phyloP scores from a whole-genome alignment of 495 filamentous ascomycete species.

The Chlorociboria aeruginascens region DNA sequence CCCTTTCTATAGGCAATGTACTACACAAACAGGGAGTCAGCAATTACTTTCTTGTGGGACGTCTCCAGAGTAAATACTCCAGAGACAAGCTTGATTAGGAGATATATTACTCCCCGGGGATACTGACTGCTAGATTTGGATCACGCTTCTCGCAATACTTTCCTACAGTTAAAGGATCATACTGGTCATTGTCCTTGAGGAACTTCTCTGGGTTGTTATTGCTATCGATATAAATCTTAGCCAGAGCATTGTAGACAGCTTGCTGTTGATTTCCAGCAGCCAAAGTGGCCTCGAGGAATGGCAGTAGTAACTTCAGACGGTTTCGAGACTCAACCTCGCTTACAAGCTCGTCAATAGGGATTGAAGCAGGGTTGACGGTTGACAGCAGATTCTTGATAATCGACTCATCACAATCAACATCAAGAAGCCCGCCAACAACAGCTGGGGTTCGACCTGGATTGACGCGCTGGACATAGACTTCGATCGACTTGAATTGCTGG shows the following conservation, averaged over 20 bases:
- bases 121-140: constrained; percentile 76
- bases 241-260: constrained; percentile 94
- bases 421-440: constrained; percentile 89
- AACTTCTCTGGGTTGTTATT: constrained; percentile 99
- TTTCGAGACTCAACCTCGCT: constrained; percentile 91
- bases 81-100: too few relatives aligned
- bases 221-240: constrained; percentile 99
- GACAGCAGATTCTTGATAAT: constrained; percentile 91
- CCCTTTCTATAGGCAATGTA: constrained; percentile 95
- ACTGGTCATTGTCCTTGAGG: constrained; percentile 94
- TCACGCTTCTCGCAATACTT: constrained; percentile 99
- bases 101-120: too few relatives aligned
- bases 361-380: constrained; percentile 70
- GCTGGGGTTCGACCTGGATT: constrained; percentile 90
- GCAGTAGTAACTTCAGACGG: constrained; percentile 86
- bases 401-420: constrained; percentile 92
- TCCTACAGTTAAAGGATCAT: constrained; percentile 84
- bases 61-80: too few relatives aligned
- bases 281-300: constrained; percentile 90
- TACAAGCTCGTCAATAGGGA: constrained; percentile 95
- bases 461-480: constrained; percentile 97
- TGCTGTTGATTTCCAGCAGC: constrained; percentile 91
- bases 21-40: too few relatives aligned
- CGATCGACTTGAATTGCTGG: constrained; percentile 98
- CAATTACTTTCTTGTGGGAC: too few relatives aligned